These are phyloP conservation scores for Dacryopinax spathularia DNA, from an alignment of 768 basidiomycete species.

Conservation along the genomic window DNA sequence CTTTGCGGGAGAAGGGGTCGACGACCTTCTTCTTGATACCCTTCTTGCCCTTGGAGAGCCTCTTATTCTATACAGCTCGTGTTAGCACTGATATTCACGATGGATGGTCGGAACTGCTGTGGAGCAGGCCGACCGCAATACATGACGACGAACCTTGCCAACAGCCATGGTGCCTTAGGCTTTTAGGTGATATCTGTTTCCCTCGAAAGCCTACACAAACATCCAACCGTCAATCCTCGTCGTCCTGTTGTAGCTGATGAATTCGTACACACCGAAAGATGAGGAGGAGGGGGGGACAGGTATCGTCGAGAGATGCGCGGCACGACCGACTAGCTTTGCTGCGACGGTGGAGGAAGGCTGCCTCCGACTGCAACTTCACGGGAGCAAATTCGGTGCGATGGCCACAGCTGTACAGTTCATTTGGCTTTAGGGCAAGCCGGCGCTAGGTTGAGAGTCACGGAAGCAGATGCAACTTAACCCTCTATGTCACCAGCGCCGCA, in stretches of 20 bases:
- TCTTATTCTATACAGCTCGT: conserved; percentile 61
- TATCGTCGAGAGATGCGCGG: neutral
- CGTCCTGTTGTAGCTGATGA: neutral
- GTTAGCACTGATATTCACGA: too few species aligned
- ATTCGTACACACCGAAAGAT: neutral
- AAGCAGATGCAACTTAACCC: neutral
- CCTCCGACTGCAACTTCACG: neutral
- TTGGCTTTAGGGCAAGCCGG: neutral
- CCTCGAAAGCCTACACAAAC: neutral
- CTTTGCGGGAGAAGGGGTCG: conserved; percentile 99
- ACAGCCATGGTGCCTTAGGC: conserved; percentile 51
- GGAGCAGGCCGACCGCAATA: neutral
- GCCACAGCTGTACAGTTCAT: conserved; percentile 3
- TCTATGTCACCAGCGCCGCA: neutral
- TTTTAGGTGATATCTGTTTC: neutral
- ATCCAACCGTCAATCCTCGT: neutral
- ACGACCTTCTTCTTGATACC: conserved; percentile 99
- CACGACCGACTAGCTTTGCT: neutral
- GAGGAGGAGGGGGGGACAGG: neutral
- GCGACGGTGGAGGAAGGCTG: neutral
- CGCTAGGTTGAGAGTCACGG: neutral
- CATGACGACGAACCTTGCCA: conserved; percentile 57
- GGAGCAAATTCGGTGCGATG: neutral
- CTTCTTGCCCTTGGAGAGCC: conserved; percentile 95
- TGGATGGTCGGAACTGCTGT: neutral